Evolutionary conservation across 257 asterid species (phyloP).

Genomic region (Lantana camara): DNA sequence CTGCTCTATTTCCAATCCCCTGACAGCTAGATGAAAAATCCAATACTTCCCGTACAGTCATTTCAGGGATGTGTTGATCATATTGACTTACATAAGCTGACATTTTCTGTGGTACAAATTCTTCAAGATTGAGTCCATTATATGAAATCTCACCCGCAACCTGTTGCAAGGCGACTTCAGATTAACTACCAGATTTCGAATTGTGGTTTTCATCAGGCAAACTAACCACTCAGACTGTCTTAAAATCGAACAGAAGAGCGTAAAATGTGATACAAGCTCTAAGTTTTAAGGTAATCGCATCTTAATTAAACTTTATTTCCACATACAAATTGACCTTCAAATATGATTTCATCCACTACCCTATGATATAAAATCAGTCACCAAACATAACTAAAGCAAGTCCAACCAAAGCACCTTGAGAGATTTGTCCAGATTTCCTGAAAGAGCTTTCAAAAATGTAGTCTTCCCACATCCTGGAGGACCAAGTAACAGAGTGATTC

Average conservation of each 20-base stretch:
- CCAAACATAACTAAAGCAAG: not conserved
- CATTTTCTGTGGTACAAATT: constrained; percentile 56
- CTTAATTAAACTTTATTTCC: not conserved
- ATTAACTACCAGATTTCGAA: not conserved
- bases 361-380: not conserved
- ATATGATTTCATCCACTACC: not conserved
- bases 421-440: constrained; percentile 50
- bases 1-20: constrained; percentile 54
- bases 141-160: constrained; percentile 50
- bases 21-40: constrained; percentile 56
- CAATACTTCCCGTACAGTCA: constrained; percentile 56
- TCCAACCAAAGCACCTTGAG: constrained; percentile 39
- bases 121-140: constrained; percentile 42
- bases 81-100: constrained; percentile 52
- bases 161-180: not conserved
- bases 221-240: not conserved
- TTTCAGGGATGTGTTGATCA: constrained; percentile 53
- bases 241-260: not conserved
- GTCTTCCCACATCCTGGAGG: constrained; percentile 65
- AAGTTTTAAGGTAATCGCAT: not conserved
- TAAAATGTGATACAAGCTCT: not conserved
- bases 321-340: not conserved
- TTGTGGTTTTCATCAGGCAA: not conserved
- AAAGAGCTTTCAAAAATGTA: constrained; percentile 51
- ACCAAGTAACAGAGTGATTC: constrained; percentile 51